phyloP scores from a whole-genome alignment of 23 red algal species.

The Gracilaria gracilis region DNA sequence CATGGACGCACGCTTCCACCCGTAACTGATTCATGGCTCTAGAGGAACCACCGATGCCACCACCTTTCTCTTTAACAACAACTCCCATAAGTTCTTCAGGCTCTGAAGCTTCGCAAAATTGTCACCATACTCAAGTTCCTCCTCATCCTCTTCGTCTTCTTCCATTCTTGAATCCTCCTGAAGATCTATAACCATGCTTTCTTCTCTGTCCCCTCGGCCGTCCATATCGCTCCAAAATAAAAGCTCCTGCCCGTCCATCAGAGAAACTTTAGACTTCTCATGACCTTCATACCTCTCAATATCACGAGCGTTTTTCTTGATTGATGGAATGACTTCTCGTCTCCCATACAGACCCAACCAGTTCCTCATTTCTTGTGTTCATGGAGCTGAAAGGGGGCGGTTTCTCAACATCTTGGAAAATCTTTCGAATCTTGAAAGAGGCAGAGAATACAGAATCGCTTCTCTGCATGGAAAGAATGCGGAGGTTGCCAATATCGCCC shows the following conservation, averaged over 20 bases:
- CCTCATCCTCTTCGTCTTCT: not conserved
- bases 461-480: not conserved
- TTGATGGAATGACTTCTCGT: not conserved
- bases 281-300: not conserved
- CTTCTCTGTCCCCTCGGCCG: not conserved
- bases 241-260: not conserved
- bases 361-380: not conserved
- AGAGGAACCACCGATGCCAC: constrained; percentile 17
- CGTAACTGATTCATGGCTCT: constrained; percentile 41
- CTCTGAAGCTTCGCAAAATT: not conserved
- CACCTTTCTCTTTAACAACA: not conserved
- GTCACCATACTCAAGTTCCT: not conserved
- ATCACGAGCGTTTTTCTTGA: not conserved
- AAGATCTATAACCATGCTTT: constrained; percentile 8
- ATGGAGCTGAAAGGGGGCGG: not conserved
- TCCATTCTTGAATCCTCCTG: constrained; percentile 6
- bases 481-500: not conserved
- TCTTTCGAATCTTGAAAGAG: not conserved
- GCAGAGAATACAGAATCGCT: not conserved
- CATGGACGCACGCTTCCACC: constrained; percentile 81
- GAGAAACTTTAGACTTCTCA: not conserved
- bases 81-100: constrained; percentile 27
- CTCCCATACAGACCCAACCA: too few relatives aligned
- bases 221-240: not conserved
- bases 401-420: not conserved